Base-by-base conservation (phyloP, 495 filamentous ascomycete genomes). In the Daldinia vernicosa region DNA sequence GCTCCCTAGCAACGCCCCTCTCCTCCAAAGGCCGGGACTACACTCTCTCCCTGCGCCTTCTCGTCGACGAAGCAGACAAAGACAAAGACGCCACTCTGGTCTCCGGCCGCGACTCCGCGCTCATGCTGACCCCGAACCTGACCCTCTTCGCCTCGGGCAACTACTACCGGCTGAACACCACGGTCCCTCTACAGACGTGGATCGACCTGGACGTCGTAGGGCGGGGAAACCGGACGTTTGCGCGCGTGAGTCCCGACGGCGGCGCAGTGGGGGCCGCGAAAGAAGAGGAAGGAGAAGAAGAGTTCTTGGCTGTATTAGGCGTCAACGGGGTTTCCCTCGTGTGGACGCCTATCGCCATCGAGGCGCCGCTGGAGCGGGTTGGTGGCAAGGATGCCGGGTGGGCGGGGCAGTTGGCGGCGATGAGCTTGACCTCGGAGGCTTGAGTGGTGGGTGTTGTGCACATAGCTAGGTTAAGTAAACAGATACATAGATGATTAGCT, bases 21-120 rank as follows among this genome's bases (percentile, higher is more conserved):
- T 65, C 73, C 14, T 83, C 81, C 30, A 86, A 86, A 63, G 84
- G 85, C 3, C 74, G 83, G 43, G 78, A 84, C 64, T 87, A 86
- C 68, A 83, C 81, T 3, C 77, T 87, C 7, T 80, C 83, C 0
- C 79, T 84, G 40, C 75, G 72, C 28, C 68, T 85, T 1, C 75
- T 72, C 11, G 59, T 82, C 3, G 77, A 80, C 4, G 65, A 71
- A 7, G 8, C 37, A 4, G 60, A n/a, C 1, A 47, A 53, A 4
- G 60, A n/a, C 1, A 47, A 53, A 0, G 76, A 81, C 27, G 79
- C 79, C 2, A 74, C 71, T 2, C 56, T 83, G 15, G 77, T 87
- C 37, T 69, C 76, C 8, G 86, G 86, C 2, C 64, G 70, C 6
- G 81, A 84, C 59, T 83, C 86, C 17, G 78, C 78, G 17, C 84